Evolutionary conservation across 1,139 yeast species (phyloP).

Genomic region (Cylindricascospora bacillispora): DNA sequence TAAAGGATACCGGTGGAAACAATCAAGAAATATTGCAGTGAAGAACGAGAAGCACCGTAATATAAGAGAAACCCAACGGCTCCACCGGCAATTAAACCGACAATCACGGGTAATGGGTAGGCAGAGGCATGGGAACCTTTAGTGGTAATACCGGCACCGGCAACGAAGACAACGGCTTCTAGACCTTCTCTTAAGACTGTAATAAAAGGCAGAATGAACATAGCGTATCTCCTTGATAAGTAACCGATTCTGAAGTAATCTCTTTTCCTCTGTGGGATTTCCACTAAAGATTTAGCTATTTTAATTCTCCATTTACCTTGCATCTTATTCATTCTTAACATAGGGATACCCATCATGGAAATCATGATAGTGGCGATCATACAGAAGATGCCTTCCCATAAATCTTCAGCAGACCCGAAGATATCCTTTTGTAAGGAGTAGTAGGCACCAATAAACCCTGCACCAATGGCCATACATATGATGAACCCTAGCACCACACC

Average conservation of each 20-base stretch:
- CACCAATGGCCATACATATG: slow-evolving; percentile 67
- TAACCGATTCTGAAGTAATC: slow-evolving; percentile 28
- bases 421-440: slow-evolving; percentile 67
- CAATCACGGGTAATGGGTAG: slow-evolving; percentile 73
- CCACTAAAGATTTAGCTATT: slow-evolving; percentile 39
- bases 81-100: slow-evolving; percentile 66
- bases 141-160: slow-evolving; percentile 67
- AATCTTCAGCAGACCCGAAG: slow-evolving; percentile 71
- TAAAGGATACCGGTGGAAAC: slow-evolving; percentile 73
- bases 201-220: slow-evolving; percentile 68
- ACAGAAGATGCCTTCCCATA: slow-evolving; percentile 89
- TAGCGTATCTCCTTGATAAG: slow-evolving; percentile 48
- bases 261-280: slow-evolving; percentile 27
- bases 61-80: slow-evolving; percentile 55
- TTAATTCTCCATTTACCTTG: slow-evolving; percentile 78
- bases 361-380: slow-evolving; percentile 69
- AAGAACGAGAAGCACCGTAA: slow-evolving; percentile 59
- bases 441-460: slow-evolving; percentile 61
- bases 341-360: slow-evolving; percentile 79
- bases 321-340: slow-evolving; percentile 75
- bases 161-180: slow-evolving; percentile 84
- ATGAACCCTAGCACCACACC: slow-evolving; percentile 66
- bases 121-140: slow-evolving; percentile 42
- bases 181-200: slow-evolving; percentile 84
- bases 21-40: slow-evolving; percentile 69